Base-by-base conservation (phyloP, 805 yeast species). In the Myxozyma vanderwaltii region DNA sequence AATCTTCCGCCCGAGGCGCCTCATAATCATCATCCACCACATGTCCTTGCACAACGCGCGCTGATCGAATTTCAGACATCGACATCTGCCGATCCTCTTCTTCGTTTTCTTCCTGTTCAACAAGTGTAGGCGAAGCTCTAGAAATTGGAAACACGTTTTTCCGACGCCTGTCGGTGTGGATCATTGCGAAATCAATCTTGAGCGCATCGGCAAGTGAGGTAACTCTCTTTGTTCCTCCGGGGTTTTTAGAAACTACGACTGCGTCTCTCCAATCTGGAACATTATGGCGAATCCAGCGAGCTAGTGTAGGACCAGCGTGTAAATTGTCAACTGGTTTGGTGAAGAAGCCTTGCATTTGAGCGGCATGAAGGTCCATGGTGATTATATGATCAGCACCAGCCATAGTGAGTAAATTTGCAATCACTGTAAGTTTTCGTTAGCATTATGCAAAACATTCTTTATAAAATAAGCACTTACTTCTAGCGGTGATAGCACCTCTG, bases 381-480 rank as follows among this genome's bases (percentile, higher is more conserved):
- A 94, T 92, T 58, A 94, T 95, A 75, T 94, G 99, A 75, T 94
- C 98, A 26, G 98, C 99, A 67, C 99, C 99, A 2, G 99, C 98
- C 95, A 94, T 95, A 58, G 91, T 85, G 64, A 94, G 78, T 70
- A 94, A 77, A 69, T 94, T 94, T 61, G 99, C 98, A 71, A 94
- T 81, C 98, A 94, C 66, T 89, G 12, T 17, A 17, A 19, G 46
- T 5, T 15, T 7, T 24, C 19, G 35, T 15, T 3, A 26, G 13
- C 15, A 27, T 33, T 15, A 13, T 31, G 29, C 2, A 31, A 47
- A 19, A 21, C 31, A 17, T n/a, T n/a, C n/a, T n/a, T n/a, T n/a
- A n/a, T n/a, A 48, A 8, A 31, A 5, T 12, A 12, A 21, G 10
- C 6, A 48, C 65, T 13, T 55, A 63, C 64, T 77, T 72, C 98